A percentile compares a stretch with the other conserved stretches of the same genome.
Conservation (phyloP, 2,329 filamentous ascomycete species). For the Graphilbum sp. region DNA sequence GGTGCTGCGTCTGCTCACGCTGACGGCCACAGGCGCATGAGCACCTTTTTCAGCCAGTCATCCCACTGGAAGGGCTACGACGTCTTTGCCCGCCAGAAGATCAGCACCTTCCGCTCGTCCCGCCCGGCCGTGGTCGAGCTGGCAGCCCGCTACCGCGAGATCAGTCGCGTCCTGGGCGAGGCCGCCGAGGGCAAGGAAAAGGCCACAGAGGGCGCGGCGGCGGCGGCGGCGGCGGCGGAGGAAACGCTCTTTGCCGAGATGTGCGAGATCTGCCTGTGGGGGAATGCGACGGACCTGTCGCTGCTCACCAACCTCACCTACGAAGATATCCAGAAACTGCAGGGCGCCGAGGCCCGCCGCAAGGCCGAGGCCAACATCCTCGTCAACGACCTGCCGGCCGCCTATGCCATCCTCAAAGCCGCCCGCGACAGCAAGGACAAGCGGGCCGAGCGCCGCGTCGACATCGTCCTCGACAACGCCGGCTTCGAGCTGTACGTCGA, state of each 20-base stretch:
- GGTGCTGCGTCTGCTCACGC: no score
- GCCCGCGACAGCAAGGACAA: slow-evolving; percentile 5
- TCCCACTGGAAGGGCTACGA: slow-evolving; percentile 82
- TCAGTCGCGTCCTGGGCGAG: slow-evolving; percentile 48
- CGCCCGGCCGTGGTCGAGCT: slow-evolving; percentile 45
- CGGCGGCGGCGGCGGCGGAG: slow-evolving; percentile 58
- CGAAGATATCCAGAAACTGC: slow-evolving; percentile 92
- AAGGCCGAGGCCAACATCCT: slow-evolving; percentile 82
- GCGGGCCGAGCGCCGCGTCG: slow-evolving; percentile 52
- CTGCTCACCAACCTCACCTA: slow-evolving; percentile 81
- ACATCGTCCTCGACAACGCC: slow-evolving; percentile 93
- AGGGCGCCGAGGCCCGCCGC: slow-evolving; percentile 76
- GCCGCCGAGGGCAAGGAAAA: slow-evolving; percentile 32
- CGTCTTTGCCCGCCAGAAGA: slow-evolving; percentile 78
- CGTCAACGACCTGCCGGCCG: slow-evolving; percentile 56
- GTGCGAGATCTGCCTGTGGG: slow-evolving; percentile 94
- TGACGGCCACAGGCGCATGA: no score
- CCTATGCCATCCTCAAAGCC: slow-evolving; percentile 13
- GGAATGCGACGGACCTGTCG: slow-evolving; percentile 88
- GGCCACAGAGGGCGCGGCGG: slow-evolving; percentile 26
- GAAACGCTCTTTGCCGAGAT: slow-evolving; percentile 75
- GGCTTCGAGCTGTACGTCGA: slow-evolving; percentile 97
- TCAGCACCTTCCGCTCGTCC: slow-evolving; percentile 81
- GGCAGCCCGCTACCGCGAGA: slow-evolving; percentile 28
- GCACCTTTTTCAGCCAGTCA: slow-evolving; percentile 59